Percentiles rank a stretch among this genome's conserved stretches.
Evolutionary conservation across 305 asterid species (phyloP).

Genomic region (Plantago rigida): DNA sequence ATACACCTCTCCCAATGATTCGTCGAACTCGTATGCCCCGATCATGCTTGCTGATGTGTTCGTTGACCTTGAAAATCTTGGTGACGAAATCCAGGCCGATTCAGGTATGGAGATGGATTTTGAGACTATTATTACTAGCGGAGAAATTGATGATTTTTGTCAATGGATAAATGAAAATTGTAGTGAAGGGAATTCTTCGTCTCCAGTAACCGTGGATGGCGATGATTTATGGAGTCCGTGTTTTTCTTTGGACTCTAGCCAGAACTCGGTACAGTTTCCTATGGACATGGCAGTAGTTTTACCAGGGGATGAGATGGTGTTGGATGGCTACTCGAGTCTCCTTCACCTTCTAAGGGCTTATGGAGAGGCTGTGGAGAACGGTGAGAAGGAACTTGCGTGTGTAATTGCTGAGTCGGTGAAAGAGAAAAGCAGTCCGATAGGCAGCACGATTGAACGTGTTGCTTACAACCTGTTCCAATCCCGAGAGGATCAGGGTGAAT

Average conservation of each 20-base stretch:
- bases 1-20: slow-evolving; percentile 30
- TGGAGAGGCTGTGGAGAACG: slow-evolving; percentile 54
- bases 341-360: slow-evolving; percentile 50
- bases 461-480: slow-evolving; percentile 45
- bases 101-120: slow-evolving; percentile 27
- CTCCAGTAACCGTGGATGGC: slow-evolving; percentile 32
- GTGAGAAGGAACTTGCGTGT: slow-evolving; percentile 39
- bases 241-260: slow-evolving; percentile 34
- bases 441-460: slow-evolving; percentile 43
- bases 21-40: slow-evolving; percentile 31
- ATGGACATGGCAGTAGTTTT: slow-evolving; percentile 22
- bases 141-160: slow-evolving; percentile 27
- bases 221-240: slow-evolving; percentile 33
- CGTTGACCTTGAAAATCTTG: slow-evolving; percentile 28
- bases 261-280: slow-evolving; percentile 22
- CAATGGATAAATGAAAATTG: slow-evolving; percentile 44
- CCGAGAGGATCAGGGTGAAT: slow-evolving; percentile 32
- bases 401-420: slow-evolving; percentile 38
- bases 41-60: slow-evolving; percentile 31
- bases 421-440: slow-evolving; percentile 42
- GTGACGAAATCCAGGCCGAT: slow-evolving; percentile 27
- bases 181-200: slow-evolving; percentile 27
- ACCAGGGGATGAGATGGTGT: slow-evolving; percentile 31
- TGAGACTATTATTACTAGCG: slow-evolving; percentile 9
- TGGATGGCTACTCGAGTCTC: slow-evolving; percentile 34